Evolutionary conservation across 345 rosid species (phyloP).

Genomic region (Microcos paniculata): DNA sequence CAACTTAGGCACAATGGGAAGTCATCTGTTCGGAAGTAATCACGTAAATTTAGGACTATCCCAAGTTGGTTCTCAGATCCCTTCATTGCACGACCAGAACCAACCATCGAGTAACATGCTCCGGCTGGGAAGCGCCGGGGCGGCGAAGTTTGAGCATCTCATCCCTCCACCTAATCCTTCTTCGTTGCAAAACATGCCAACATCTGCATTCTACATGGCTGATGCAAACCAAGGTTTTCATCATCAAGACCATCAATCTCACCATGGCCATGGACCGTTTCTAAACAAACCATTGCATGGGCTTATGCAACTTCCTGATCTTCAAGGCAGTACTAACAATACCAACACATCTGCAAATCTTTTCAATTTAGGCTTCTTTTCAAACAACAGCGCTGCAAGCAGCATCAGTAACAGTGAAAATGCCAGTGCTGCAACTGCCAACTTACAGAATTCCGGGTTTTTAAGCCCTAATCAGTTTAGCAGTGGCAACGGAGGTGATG

Average conservation of each 20-base stretch:
- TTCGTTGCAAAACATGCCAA: slow-evolving; percentile 28
- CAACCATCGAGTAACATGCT: slow-evolving; percentile 38
- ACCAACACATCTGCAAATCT: slow-evolving; percentile 30
- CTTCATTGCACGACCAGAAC: slow-evolving; percentile 36
- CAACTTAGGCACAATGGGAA: slow-evolving; percentile 37
- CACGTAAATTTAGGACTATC: slow-evolving; percentile 40
- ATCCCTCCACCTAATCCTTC: slow-evolving; percentile 41
- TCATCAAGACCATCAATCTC: slow-evolving; percentile 33
- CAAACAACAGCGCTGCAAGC: slow-evolving; percentile 34
- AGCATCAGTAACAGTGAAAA: slow-evolving; percentile 24
- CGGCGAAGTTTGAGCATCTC: slow-evolving; percentile 47
- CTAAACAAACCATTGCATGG: slow-evolving; percentile 41
- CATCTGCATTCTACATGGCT: slow-evolving; percentile 52
- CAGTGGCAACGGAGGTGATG: slow-evolving; percentile 14
- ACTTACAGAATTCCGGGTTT: slow-evolving; percentile 24
- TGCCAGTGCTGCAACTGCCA: not conserved
- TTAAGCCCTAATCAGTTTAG: slow-evolving; percentile 22
- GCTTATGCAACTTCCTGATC: slow-evolving; percentile 52
- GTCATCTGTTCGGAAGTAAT: slow-evolving; percentile 53
- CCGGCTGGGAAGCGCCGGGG: slow-evolving; percentile 45
- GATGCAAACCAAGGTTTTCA: slow-evolving; percentile 47
- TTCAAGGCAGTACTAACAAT: slow-evolving; percentile 29
- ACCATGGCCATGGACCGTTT: slow-evolving; percentile 30
- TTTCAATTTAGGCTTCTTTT: slow-evolving; percentile 63
- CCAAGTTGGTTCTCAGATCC: slow-evolving; percentile 48